A percentile compares a stretch with the other conserved stretches of the same genome.
These are phyloP conservation scores for Russula sp. DNA, from an alignment of 768 basidiomycete genomes.

Conservation along the genomic window DNA sequence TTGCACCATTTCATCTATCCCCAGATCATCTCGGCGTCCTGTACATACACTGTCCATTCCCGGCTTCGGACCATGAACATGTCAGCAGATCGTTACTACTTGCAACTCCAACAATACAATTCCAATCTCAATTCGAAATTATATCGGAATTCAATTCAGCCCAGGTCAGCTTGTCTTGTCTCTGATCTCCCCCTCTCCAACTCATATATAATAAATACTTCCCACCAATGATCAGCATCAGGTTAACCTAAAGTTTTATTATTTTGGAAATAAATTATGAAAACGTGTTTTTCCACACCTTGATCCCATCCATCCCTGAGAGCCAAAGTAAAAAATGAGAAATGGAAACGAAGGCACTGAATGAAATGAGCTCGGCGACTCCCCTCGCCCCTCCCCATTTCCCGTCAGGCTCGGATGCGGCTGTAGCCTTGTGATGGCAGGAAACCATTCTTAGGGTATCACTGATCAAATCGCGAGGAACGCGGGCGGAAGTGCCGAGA, in stretches of 20 bases:
- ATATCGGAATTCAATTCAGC: neutral
- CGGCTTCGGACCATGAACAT: conserved; percentile 1
- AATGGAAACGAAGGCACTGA: conserved; percentile 1
- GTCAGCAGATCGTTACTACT: conserved; percentile 7
- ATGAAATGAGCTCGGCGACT: conserved; percentile 9
- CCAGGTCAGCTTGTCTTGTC: too few species aligned
- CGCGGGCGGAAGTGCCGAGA: conserved; percentile 14
- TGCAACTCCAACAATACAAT: neutral
- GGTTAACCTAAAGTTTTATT: neutral
- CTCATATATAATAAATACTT: too few species aligned
- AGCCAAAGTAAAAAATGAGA: neutral
- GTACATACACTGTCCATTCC: neutral
- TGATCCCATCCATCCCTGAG: neutral
- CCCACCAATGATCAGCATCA: neutral
- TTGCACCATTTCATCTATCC: neutral
- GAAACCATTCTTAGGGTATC: neutral
- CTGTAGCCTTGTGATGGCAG: neutral
- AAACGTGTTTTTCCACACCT: neutral
- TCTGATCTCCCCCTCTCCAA: neutral
- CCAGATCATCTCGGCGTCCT: conserved; percentile 2
- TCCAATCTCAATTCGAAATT: conserved; percentile 2
- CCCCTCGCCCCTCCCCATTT: neutral
- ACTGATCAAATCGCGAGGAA: conserved; percentile 17
- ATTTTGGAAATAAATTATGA: neutral
- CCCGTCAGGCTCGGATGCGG: conserved; percentile 11